Base-by-base conservation (phyloP, 2,329 filamentous ascomycete species). In the Sclerotinia nivalis region DNA sequence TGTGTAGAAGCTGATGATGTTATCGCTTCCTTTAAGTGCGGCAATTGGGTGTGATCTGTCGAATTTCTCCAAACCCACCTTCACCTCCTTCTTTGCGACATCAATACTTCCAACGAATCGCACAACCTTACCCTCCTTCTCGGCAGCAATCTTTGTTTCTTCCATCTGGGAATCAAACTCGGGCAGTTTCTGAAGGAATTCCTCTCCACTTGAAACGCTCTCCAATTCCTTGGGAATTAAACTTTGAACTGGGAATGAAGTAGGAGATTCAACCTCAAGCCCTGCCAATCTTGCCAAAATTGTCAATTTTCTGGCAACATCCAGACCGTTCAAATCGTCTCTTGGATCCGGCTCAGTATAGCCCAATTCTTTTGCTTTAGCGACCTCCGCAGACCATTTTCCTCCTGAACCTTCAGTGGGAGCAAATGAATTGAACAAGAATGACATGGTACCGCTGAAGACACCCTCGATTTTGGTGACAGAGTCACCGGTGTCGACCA, bases 1-100 rank as follows among this genome's bases (percentile, higher is more conserved):
- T 8, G 96, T 99, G 82, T 97, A 97, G 85, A 99, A 97, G 84
- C 91, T 97, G 79, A 99, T 97, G 80, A 99, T 97, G 84, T 99
- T 99, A 80, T 98, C 96, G 80, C 94, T 98, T 49, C 96, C 96
- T 86, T 97, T 97, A 70, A 99, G 85, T 61, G 92, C 91, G 20
- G 96, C 96, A 82, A 99, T 97, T 18, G 96, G 92, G 78, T 96
- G 93, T 71, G 91, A 92, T 75, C 88, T 88, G 74, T 97, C 93
- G 76, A 93, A 94, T 82, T 91, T 92, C 85, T 97, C 91, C 74
- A 99, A 82, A 2, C 96, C 95, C 70, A 99, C 96, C 84, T 94
- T 96, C 80, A 98, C 91, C 75, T 89, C 84, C 79, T 93, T 91
- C 72, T 85, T 87, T n/a, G 83, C 85, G 56, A 97, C 89, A 78